Base-by-base conservation (phyloP, 2,329 filamentous ascomycete species). In the Diplocarpon rosae region DNA sequence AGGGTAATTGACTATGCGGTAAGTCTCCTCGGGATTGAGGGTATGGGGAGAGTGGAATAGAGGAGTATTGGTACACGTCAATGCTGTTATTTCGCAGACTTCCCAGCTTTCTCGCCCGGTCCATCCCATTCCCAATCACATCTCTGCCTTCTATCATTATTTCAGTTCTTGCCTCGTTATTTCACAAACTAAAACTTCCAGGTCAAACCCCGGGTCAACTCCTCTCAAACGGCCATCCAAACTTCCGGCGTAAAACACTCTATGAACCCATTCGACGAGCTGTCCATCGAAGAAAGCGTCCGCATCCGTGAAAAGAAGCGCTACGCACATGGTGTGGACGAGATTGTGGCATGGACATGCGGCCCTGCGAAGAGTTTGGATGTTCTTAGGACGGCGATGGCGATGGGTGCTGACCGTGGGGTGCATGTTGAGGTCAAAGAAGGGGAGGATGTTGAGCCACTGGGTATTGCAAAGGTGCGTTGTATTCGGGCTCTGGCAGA, bases 211-310 rank as follows among this genome's bases (percentile, higher is more conserved):
- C 76, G 78, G 56, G 76, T 82, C 64, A 82, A 82, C 70, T 81
- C 80, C 65, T 68, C 77, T 53, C 73, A 78, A 67, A 95, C 90
- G 50, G 90, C 80, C 62, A 83, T 98, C 67, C 90, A 95, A 69
- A 95, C 85, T 44, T 75, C 82, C 53, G 85, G 85, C 56, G 88
- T 96, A 61, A 96, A 96, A 69, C 90, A 96, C 75, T 89, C 83
- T 64, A 90, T 98, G 78, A 98, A 96, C 74, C 92, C 92, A 15
- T 98, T 98, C 69, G 92, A 98, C 72, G 92, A 98, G 67, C 85
- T 98, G 61, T 93, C 88, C 35, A 80, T 98, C 65, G 92, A 98
- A 69, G 92, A 96, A 71, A 86, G 89, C 41, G 85, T 95, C 41
- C 87, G 86, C 33, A 83, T 98, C 62, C 89, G 92, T 65, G 90